These are phyloP conservation scores for Brasenia schreberi DNA, from an alignment of 164 flowering plant genomes.

Conservation along the genomic window DNA sequence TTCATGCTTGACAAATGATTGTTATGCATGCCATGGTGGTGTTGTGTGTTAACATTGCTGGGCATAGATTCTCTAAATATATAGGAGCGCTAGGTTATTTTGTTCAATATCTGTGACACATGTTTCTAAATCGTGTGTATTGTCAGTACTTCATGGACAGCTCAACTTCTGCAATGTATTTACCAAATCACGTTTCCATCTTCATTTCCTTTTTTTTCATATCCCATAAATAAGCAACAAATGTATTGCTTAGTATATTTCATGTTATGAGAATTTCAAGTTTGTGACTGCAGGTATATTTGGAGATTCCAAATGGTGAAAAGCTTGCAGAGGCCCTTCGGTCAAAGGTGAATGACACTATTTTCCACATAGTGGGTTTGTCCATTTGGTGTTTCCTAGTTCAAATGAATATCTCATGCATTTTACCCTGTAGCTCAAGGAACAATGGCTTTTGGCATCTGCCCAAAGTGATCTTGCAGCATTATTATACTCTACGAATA, in stretches of 20 bases:
- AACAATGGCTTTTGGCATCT: no score
- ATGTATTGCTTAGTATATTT: neutral
- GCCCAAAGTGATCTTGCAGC: neutral
- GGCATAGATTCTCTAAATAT: no score
- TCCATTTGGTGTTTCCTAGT: no score
- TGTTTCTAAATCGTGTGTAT: no score
- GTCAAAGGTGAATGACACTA: conserved; percentile 36
- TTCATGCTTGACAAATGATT: no score
- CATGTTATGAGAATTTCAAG: neutral
- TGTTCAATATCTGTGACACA: no score
- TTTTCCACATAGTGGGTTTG: neutral
- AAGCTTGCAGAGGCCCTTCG: conserved; percentile 63
- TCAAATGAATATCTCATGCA: neutral
- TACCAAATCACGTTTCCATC: neutral
- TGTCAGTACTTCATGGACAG: no score
- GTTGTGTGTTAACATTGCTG: no score
- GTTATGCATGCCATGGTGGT: no score
- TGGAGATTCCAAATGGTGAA: conserved; percentile 75
- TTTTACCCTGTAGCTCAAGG: no score
- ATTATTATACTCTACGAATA: neutral
- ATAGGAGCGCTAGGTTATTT: no score
- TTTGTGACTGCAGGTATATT: conserved; percentile 39
- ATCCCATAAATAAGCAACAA: neutral
- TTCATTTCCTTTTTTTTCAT: neutral
- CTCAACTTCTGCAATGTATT: no score